These are phyloP conservation scores for Ochetophila trinervis DNA, from an alignment of 306 rosid genomes.

Conservation along the genomic window DNA sequence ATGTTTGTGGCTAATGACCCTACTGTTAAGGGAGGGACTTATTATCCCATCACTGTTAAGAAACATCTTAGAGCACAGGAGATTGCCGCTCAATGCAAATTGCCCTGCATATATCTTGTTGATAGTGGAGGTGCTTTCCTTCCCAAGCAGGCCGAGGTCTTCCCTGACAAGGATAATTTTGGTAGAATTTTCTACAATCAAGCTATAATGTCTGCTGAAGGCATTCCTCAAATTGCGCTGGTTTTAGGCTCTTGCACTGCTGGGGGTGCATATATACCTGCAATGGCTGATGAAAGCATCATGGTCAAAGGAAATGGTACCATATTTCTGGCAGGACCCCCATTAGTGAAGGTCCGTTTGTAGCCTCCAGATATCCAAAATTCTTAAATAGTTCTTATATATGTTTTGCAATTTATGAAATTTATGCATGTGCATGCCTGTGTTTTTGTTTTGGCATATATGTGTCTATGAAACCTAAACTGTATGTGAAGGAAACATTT, in stretches of 20 bases:
- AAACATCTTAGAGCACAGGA: constrained; percentile 97
- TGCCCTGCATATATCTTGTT: constrained; percentile 91
- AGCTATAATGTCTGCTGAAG: constrained; percentile 79
- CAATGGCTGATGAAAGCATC: constrained; percentile 99
- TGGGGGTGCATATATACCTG: constrained; percentile 96
- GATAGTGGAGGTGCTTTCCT: constrained; percentile 99
- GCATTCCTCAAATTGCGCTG: constrained; percentile 90
- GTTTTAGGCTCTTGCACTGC: constrained; percentile 97
- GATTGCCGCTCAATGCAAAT: constrained; percentile 77
- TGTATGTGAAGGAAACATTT: constrained; percentile 26
- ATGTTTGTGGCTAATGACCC: constrained; percentile 98
- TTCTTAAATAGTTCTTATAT: constrained; percentile 20
- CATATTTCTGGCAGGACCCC: constrained; percentile 93
- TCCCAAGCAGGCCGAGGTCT: constrained; percentile 97
- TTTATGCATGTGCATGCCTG: not conserved
- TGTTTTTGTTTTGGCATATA: constrained; percentile 3
- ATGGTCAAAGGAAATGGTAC: constrained; percentile 99
- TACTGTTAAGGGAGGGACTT: constrained; percentile 94
- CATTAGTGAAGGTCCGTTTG: constrained; percentile 77
- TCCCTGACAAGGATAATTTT: constrained; percentile 86
- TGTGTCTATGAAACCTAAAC: constrained; percentile 19
- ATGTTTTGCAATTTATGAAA: not conserved
- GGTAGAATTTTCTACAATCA: constrained; percentile 94
- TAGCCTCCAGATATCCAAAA: constrained; percentile 17
- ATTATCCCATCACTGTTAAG: constrained; percentile 94